Evolutionary conservation across 371 early-diverging fungal genomes (phyloP).

Genomic region (Apophysomyces trapeziformis): DNA sequence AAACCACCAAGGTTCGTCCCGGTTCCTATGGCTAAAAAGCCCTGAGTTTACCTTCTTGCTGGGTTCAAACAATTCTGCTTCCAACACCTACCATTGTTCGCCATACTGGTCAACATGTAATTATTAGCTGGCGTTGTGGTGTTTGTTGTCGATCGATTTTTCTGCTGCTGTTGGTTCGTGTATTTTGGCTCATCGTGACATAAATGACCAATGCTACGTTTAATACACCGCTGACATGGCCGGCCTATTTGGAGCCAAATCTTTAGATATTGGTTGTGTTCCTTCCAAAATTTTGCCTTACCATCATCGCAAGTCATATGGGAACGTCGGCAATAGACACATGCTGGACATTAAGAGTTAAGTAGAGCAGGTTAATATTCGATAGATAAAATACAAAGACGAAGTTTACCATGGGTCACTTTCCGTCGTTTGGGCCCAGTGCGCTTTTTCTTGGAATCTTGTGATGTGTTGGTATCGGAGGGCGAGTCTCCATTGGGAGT

Average conservation of each 20-base stretch:
- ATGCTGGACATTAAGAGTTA: conserved; percentile 3
- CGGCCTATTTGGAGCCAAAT: conserved; percentile 52
- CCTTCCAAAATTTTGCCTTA: conserved; percentile 23
- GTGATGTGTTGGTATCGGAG: conserved; percentile 20
- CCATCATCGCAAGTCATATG: conserved; percentile 89
- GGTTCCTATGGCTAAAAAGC: conserved; percentile 22
- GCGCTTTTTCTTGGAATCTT: conserved; percentile 64
- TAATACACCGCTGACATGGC: conserved; percentile 94
- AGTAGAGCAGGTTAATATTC: neutral
- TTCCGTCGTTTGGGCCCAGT: conserved; percentile 73
- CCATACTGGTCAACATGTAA: conserved; percentile 26
- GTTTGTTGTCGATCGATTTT: conserved; percentile 14
- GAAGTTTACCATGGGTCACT: conserved; percentile 68
- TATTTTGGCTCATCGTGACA: conserved; percentile 85
- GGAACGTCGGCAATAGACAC: conserved; percentile 77
- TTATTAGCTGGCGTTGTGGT: conserved; percentile 25
- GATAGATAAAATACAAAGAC: neutral
- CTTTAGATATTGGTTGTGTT: neutral
- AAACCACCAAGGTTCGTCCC: conserved; percentile 43
- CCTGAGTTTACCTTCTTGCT: neutral
- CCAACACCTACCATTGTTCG: conserved; percentile 14
- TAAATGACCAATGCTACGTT: conserved; percentile 88
- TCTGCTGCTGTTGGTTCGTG: conserved; percentile 25
- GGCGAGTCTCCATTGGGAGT: conserved; percentile 13
- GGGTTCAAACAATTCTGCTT: neutral